Base-by-base conservation (phyloP, 805 yeast genomes). In the Jamesozyma hellenica region DNA sequence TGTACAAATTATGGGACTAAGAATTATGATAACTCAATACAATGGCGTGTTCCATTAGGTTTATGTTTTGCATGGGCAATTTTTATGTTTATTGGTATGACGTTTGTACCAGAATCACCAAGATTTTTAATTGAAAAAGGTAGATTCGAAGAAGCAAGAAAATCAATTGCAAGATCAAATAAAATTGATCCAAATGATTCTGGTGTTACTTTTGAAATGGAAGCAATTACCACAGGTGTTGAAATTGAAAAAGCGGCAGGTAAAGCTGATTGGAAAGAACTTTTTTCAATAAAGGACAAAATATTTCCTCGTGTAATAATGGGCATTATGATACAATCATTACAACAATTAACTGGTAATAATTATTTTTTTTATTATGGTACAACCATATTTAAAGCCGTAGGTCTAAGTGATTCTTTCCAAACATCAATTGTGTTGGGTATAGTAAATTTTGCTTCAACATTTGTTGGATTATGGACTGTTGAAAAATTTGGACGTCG, bases 1-100 rank as follows among this genome's bases (percentile, higher is more conserved):
- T 32, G 35, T 32, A 32, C 35, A 13, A 32, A 32, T 12, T 32
- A 32, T 32, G 35, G 35, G 7, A 32, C 35, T 3, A 32, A 32
- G 35, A 32, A 5, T 21, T 32, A 32, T 14, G 28, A 32, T 14
- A 32, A 32, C 21, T 32, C 35, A 17, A 16, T 32, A 4, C 35
- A 32, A 32, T 32, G 35, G 35, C 18, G 35, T 11, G 35, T 32
- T 10, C 35, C 35, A 21, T 21, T 32, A 21, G 35, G 35, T 13
- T 16, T 32, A 13, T 32, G 35, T 32, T 32, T 32, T 32, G 35
- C 35, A n/a, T 32, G 35, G 35, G 35, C 35, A 19, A 32, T 32
- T 5, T 32, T 32, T 17, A 32, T 32, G 35, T 11, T 32, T 12
- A n/a, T 32, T 21, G 35, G 35, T 21, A 32, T 32, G 35, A 25